Evolutionary conservation across 441 rosid species (phyloP), one percentile per base, ranked within the genome.

Genomic region (Populus hybrid): DNA sequence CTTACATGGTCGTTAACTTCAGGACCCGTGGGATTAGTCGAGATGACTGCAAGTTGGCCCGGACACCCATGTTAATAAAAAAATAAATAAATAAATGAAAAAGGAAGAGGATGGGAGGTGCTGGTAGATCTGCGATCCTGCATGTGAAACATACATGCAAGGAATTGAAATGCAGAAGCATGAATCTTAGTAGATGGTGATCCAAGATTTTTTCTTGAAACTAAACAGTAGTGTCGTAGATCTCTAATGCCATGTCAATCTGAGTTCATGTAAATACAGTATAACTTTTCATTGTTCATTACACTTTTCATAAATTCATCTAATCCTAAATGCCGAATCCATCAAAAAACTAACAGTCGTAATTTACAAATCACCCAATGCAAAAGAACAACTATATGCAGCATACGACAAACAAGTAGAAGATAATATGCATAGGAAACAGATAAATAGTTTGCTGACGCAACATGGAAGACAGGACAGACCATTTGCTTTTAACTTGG

Each of bases 321-420:
- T 30, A 76, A 24, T 59, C 36, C 72, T 61, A 38, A 21, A 11
- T 36, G 16, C 73, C 32, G 64, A 80, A 73, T 70, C 74, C 24
- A 71, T 61, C 42, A 19, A 75, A 75, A 75, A 42, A 40, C 34
- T 32, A 70, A 64, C 30, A 72, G 34, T 72, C 16, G 18, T 28
- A 70, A 75, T 73, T 79, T 75, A 84, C 84, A 80, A 40, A 34
- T 8, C 34, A 65, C 61, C 16, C 59, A 59, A 77, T 14, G 59
- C 70, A 21, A 19, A 10, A 28, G 35, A 64, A 35, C 38, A 5
- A 11, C 46, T 68, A 74, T 68, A 73, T 64, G 70, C 78, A 73
- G 69, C 79, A 57, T 63, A 78, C 77, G 67, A 53, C 71, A 78
- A 76, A 53, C 73, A 75, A 78, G 24, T 42, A 36, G 14, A 70